Evolutionary conservation across 257 asterid genomes (phyloP), one percentile per base, ranked within the genome.

Genomic region (Solanum bulbocastanum): DNA sequence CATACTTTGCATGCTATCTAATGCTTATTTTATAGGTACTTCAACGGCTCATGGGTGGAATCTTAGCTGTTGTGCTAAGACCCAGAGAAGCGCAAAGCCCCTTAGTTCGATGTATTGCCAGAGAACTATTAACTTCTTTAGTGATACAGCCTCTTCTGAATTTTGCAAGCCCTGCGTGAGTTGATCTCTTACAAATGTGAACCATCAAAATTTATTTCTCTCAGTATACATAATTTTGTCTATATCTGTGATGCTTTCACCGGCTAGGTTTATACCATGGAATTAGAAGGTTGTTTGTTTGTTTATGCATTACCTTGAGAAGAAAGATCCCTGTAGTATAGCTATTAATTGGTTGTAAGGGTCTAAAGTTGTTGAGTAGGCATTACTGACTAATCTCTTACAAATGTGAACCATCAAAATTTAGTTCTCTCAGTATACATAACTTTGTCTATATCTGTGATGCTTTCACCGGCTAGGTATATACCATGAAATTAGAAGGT

Each of bases 11-110:
- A 14, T 88, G 89, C 44, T 78, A 69, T 85, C 90, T 92, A 89
- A 93, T 87, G 78, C 88, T 88, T 73, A 68, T 69, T 86, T 74
- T 33, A 66, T 88, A 97, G 99, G 95, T 93, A 88, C 98, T 97
- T 91, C 99, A 95, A 91, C 95, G 95, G 93, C 98, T 97, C 90
- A 93, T 93, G 94, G 95, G 98, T 93, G 99, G 98, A 87, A 90
- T 97, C 89, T 88, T 97, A 90, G 98, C 99, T 86, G 92, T 91
- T 88, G 98, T 96, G 90, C 94, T 97, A 89, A 95, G 97, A 91
- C 98, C 99, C 49, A 93, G 98, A 90, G 99, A 97, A 92, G 95
- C 96, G 68, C 99, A 97, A 89, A 92, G 96, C 90, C 98, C 99
- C 79, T 90, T 97, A 82, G 99, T 93, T 87, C 95, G 98, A 87